Conservation (phyloP, 129 eudicot genomes). For the Dittrichia graveolens region DNA sequence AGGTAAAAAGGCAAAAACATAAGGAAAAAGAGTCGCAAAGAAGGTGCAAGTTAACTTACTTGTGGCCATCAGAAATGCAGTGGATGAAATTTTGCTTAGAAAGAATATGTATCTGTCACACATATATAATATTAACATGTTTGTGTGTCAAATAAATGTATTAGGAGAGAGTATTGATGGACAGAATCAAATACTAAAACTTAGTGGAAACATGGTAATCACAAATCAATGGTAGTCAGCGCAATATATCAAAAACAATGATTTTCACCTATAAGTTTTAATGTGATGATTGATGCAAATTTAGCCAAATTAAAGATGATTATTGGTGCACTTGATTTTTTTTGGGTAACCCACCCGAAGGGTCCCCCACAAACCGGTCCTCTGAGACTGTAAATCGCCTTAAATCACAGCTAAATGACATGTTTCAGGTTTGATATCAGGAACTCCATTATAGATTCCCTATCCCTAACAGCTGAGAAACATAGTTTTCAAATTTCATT, state of each 20-base stretch:
- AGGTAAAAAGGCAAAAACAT: background rate
- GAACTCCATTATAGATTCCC: no score
- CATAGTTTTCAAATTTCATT: background rate
- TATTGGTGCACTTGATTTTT: background rate
- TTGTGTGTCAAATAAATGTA: background rate
- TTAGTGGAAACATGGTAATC: background rate
- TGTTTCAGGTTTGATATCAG: no score
- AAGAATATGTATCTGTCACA: slow-evolving; percentile 27
- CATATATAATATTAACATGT: background rate
- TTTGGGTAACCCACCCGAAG: no score
- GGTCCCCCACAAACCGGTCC: no score
- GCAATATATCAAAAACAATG: background rate
- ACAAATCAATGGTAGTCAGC: background rate
- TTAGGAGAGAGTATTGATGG: background rate
- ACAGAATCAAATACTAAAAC: background rate
- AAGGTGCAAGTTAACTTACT: slow-evolving; percentile 31
- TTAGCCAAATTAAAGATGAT: background rate
- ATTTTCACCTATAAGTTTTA: background rate
- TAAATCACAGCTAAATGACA: no score
- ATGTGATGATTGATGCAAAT: background rate
- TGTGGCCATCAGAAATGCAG: slow-evolving; percentile 35
- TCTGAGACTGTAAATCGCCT: no score
- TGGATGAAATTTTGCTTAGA: slow-evolving; percentile 6
- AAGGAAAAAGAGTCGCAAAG: background rate
- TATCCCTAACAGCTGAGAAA: no score